Evolutionary conservation across 352 stramenopile species (phyloP), one percentile per base, ranked within the genome.

Genomic region (Globisporangium irregulare): DNA sequence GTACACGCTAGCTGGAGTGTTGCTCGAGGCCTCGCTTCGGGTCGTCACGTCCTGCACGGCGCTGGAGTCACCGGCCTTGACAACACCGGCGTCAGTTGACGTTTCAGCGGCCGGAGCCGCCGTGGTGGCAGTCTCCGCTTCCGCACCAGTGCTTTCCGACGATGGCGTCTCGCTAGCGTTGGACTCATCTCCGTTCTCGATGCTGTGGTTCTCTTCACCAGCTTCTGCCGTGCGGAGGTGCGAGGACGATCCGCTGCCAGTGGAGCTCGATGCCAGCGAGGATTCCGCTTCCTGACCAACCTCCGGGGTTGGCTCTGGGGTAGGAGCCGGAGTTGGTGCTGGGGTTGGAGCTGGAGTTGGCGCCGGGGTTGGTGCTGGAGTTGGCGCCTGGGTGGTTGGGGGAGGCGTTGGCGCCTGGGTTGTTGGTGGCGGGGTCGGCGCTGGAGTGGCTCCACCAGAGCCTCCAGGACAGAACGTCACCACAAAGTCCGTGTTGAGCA

Each of bases 391-490:
- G 15, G 67, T 62, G 4, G 67, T 69, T 34, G 71, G 71, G 14
- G 67, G 53, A 54, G 71, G 67, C 41, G 71, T 74, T 22, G 71
- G 67, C 0, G 67, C 66, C 15, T 69, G 59, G 6, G 71, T 73
- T 3, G 71, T 73, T 24, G 68, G 66, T 38, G 67, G 63, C 18
- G 68, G 63, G 12, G 62, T 70, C 1, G 68, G 67, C n/a, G 68
- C 56, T 32, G 59, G 57, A 2, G 69, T 68, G 9, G 27, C 51
- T 12, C 65, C 65, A 18, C 66, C 64, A 3, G 57, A 53, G 54
- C 67, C 67, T 14, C 69, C 66, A 5, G 75, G 73, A 43, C 75
- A 91, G 71, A 89, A 89, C 36, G 78, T 87, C 24, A 91, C 82
- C 5, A 76, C 80, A 59, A 91, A 90, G 63, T 87, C 69, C 41